Percentiles rank a stretch among this genome's conserved stretches.
phyloP scores from a whole-genome alignment of 345 rosid species.

The Balakata baccata region DNA sequence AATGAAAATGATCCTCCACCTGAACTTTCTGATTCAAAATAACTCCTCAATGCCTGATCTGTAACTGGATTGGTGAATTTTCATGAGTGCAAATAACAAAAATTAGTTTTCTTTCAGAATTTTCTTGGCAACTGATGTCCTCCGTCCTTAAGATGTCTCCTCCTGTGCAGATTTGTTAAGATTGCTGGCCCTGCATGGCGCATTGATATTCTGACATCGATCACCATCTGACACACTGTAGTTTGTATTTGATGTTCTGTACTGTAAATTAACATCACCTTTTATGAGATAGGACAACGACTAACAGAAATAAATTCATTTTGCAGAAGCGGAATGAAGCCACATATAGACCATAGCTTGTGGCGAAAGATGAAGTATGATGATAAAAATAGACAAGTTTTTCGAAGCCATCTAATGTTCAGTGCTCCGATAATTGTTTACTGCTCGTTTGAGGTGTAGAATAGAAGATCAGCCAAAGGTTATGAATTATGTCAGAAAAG shows the following conservation, averaged over 20 bases:
- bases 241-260: slow-evolving; percentile 47
- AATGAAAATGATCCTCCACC: neutral
- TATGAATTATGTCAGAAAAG: no score
- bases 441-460: no score
- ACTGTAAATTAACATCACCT: slow-evolving; percentile 26
- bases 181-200: slow-evolving; percentile 25
- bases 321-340: neutral
- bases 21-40: neutral
- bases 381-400: no score
- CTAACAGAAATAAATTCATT: neutral
- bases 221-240: slow-evolving; percentile 52
- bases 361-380: no score
- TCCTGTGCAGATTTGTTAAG: slow-evolving; percentile 17
- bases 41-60: neutral
- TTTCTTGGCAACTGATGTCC: neutral
- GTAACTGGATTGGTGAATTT: neutral
- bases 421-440: no score
- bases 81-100: neutral
- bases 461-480: no score
- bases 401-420: no score
- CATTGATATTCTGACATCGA: no score
- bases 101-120: neutral
- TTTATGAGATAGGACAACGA: slow-evolving; percentile 4
- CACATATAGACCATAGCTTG: no score
- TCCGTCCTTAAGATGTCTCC: slow-evolving; percentile 19